These are phyloP conservation scores for Ophiostoma sp. DNA, from an alignment of 2,329 filamentous ascomycete species.

Conservation along the genomic window DNA sequence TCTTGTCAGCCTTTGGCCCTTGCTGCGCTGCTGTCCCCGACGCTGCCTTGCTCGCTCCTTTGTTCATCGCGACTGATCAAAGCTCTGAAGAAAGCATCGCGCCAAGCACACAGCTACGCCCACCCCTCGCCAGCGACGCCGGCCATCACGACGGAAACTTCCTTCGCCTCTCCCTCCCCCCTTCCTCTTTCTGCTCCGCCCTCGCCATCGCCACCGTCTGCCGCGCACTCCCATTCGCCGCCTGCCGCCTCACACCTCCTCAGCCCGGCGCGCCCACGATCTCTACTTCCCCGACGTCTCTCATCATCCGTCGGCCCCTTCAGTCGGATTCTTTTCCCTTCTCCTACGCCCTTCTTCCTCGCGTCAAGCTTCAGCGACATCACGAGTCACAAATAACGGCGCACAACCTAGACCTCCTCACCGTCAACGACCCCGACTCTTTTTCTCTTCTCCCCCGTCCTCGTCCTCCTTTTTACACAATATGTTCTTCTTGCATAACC, in stretches of 20 bases:
- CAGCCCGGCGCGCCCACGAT: too few relatives aligned
- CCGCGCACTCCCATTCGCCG: background rate
- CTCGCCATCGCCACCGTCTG: background rate
- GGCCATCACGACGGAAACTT: background rate
- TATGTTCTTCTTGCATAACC: conserved; percentile 98
- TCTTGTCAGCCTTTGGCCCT: background rate
- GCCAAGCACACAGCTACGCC: background rate
- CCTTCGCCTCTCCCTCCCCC: background rate
- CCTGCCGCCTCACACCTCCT: too few relatives aligned
- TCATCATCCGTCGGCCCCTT: too few relatives aligned
- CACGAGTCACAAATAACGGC: too few relatives aligned
- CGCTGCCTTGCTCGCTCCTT: background rate
- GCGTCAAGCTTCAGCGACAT: too few relatives aligned
- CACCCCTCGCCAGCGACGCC: background rate
- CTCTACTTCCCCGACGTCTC: too few relatives aligned
- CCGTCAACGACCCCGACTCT: too few relatives aligned
- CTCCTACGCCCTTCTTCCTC: too few relatives aligned
- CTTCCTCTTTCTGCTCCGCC: background rate
- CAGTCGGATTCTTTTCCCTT: too few relatives aligned
- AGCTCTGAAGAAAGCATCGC: background rate
- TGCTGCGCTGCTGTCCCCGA: background rate
- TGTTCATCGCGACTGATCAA: background rate
- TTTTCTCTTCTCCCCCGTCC: background rate
- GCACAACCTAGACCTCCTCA: too few relatives aligned
- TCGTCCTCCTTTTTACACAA: conserved; percentile 23